A percentile compares a stretch with the other conserved stretches of the same genome.
These are phyloP conservation scores for Tephrocybe sp. DNA, from an alignment of 768 basidiomycete species.

Conservation along the genomic window DNA sequence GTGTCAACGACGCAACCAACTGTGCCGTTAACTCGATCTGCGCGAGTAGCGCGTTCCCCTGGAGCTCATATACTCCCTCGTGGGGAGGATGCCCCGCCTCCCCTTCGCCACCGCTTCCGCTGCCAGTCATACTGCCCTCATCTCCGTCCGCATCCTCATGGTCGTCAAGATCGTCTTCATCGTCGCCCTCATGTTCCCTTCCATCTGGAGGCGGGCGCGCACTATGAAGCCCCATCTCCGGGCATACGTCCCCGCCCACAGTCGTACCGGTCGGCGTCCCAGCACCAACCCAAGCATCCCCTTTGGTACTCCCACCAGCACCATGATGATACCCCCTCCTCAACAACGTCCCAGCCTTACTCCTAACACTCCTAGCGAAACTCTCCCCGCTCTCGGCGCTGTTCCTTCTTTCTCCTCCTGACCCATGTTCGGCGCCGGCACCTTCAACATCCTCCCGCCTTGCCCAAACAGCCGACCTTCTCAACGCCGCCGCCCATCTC, in stretches of 20 bases:
- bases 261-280: no score
- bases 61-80: conserved; percentile 56
- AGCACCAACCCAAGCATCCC: conserved; percentile 12
- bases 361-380: conserved; percentile 26
- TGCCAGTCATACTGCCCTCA: conserved; percentile 41
- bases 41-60: conserved; percentile 66
- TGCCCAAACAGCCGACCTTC: conserved; percentile 71
- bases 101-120: conserved; percentile 35
- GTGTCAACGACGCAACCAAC: conserved; percentile 24
- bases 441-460: conserved; percentile 35
- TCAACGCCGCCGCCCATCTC: conserved; percentile 81
- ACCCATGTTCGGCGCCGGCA: neutral
- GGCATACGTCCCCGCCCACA: no score
- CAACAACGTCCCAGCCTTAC: conserved; percentile 18
- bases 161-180: conserved; percentile 22
- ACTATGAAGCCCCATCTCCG: no score
- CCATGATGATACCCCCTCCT: neutral
- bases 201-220: no score
- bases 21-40: conserved; percentile 79
- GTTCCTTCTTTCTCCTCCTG: conserved; percentile 27
- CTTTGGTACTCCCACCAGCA: conserved; percentile 5
- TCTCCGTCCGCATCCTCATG: conserved; percentile 36
- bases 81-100: conserved; percentile 49
- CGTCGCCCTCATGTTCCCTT: conserved; percentile 21
- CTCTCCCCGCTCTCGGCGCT: conserved; percentile 53